Percentiles rank a stretch among this genome's conserved stretches.
phyloP scores from a whole-genome alignment of 1,139 yeast species.

The Zygosaccharomyces pseudobailii region DNA sequence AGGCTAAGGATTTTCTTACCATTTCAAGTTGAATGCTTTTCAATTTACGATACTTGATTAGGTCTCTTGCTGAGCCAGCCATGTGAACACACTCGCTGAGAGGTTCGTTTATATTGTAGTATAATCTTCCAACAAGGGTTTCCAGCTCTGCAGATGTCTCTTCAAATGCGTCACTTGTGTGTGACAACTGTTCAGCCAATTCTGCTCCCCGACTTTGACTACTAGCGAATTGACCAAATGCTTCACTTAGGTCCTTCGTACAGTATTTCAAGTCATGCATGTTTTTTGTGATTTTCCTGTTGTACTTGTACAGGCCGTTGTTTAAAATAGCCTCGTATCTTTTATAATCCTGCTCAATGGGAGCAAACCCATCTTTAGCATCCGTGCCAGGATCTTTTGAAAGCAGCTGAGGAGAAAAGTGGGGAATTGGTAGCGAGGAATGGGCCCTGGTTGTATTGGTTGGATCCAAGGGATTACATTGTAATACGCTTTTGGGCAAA shows the following conservation, averaged over 20 bases:
- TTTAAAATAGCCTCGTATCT: slow-evolving; percentile 54
- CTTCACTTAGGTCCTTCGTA: slow-evolving; percentile 40
- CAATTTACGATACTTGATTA: slow-evolving; percentile 63
- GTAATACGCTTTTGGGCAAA: slow-evolving; percentile 48
- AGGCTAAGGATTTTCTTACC: slow-evolving; percentile 33
- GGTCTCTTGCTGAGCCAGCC: slow-evolving; percentile 60
- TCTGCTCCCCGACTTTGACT: slow-evolving; percentile 47
- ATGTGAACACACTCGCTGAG: slow-evolving; percentile 77
- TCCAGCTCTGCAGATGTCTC: slow-evolving; percentile 64
- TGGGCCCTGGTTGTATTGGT: slow-evolving; percentile 53
- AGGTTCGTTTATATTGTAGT: slow-evolving; percentile 77
- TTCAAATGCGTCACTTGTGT: slow-evolving; percentile 78
- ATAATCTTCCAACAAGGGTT: slow-evolving; percentile 60
- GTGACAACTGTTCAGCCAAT: slow-evolving; percentile 51
- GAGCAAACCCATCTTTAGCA: slow-evolving; percentile 37
- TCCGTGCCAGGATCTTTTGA: slow-evolving; percentile 23
- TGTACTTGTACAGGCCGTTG: slow-evolving; percentile 57
- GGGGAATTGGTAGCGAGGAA: slow-evolving; percentile 55
- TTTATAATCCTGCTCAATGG: slow-evolving; percentile 39
- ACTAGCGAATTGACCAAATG: slow-evolving; percentile 46
- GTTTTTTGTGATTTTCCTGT: slow-evolving; percentile 59
- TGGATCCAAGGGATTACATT: slow-evolving; percentile 51
- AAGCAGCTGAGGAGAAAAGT: slow-evolving; percentile 39
- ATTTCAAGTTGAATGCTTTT: slow-evolving; percentile 64
- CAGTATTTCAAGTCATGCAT: slow-evolving; percentile 54